Conservation (phyloP, 163 green algal genomes). For the Prototheca wickerhamii region DNA sequence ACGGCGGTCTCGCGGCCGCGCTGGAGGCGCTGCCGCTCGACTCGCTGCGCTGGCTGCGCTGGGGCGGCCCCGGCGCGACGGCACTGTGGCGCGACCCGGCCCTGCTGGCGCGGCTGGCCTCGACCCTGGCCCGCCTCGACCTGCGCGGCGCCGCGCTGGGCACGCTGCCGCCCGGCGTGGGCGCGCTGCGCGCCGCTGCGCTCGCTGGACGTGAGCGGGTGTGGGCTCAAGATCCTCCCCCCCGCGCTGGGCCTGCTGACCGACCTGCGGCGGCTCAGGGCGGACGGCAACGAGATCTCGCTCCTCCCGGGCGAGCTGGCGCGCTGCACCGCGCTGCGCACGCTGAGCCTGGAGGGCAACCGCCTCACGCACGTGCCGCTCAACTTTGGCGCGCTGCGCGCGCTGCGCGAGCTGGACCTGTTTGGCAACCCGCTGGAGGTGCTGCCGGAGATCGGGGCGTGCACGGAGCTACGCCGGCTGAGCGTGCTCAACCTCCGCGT, state of each 20-base stretch:
- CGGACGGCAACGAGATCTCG: slow-evolving; percentile 62
- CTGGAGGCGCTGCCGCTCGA: background rate
- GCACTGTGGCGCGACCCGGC: background rate
- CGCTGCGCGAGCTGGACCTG: slow-evolving; percentile 50
- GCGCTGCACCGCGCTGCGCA: slow-evolving; percentile 40
- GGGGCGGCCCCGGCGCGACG: background rate
- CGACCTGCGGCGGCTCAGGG: slow-evolving; percentile 53
- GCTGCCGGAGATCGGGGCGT: slow-evolving; percentile 79
- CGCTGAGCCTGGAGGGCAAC: slow-evolving; percentile 82
- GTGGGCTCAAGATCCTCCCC: slow-evolving; percentile 62
- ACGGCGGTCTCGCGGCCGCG: background rate
- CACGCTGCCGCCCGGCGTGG: slow-evolving; percentile 33
- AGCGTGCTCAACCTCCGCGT: slow-evolving; percentile 59
- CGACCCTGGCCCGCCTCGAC: slow-evolving; percentile 32
- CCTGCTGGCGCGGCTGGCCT: background rate
- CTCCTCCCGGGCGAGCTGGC: slow-evolving; percentile 61
- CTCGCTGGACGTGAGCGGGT: slow-evolving; percentile 46
- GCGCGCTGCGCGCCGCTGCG: slow-evolving; percentile 9
- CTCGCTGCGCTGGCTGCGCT: background rate
- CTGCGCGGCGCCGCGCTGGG: slow-evolving; percentile 48
- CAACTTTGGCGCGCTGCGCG: slow-evolving; percentile 41
- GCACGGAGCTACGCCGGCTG: slow-evolving; percentile 56
- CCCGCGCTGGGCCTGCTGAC: slow-evolving; percentile 31
- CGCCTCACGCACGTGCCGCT: slow-evolving; percentile 57
- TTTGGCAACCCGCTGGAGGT: slow-evolving; percentile 89